phyloP scores from a whole-genome alignment of 768 basidiomycete species.

The Trametes cingulata region DNA sequence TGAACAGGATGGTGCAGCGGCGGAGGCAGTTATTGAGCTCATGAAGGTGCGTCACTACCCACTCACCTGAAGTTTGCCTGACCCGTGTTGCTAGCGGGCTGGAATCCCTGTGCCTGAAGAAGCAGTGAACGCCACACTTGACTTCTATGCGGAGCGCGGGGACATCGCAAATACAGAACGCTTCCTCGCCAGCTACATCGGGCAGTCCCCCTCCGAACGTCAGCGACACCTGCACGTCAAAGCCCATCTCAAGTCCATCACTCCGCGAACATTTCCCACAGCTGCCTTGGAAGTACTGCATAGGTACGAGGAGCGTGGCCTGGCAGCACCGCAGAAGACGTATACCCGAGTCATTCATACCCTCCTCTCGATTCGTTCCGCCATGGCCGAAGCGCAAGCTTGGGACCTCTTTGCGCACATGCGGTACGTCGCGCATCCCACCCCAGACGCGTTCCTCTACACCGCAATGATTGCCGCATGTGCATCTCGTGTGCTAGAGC shows the following conservation, averaged over 20 bases:
- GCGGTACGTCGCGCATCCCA: slow-evolving; percentile 91
- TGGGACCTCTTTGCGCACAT: slow-evolving; percentile 97
- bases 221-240: slow-evolving; percentile 77
- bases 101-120: slow-evolving; percentile 44
- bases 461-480: slow-evolving; percentile 88
- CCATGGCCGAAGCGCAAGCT: slow-evolving; percentile 66
- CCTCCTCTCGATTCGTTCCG: slow-evolving; percentile 49
- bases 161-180: slow-evolving; percentile 47
- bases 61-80: neutral
- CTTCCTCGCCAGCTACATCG: slow-evolving; percentile 14
- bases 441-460: slow-evolving; percentile 72
- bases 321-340: slow-evolving; percentile 68
- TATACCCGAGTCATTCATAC: slow-evolving; percentile 70
- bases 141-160: slow-evolving; percentile 48
- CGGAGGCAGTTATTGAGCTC: slow-evolving; percentile 51
- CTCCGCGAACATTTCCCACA: slow-evolving; percentile 52
- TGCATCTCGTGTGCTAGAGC: slow-evolving; percentile 50
- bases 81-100: slow-evolving; percentile 37
- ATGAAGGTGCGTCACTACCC: slow-evolving; percentile 45
- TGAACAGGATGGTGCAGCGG: slow-evolving; percentile 46
- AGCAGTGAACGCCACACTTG: slow-evolving; percentile 48
- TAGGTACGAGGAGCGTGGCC: slow-evolving; percentile 62
- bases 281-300: slow-evolving; percentile 70
- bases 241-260: slow-evolving; percentile 55
- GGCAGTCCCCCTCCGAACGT: slow-evolving; percentile 43